These are phyloP conservation scores for Serendipita vermifera DNA, from an alignment of 768 basidiomycete genomes.

Conservation along the genomic window DNA sequence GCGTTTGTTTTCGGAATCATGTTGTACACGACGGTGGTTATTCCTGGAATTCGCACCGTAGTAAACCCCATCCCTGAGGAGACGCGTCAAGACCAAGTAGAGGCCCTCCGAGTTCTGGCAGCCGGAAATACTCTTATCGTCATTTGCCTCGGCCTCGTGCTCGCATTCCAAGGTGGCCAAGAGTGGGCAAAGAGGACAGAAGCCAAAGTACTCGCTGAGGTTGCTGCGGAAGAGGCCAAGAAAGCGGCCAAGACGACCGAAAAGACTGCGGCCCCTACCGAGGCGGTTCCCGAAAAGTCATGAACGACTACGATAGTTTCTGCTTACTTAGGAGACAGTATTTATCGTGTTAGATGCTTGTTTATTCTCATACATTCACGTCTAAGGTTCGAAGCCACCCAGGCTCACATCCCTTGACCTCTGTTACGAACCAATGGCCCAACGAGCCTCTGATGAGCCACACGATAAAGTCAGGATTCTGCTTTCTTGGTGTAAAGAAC, in stretches of 20 bases:
- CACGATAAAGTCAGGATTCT: conserved; percentile 7
- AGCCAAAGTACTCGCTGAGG: conserved; percentile 28
- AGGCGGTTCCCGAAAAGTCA: conserved; percentile 2
- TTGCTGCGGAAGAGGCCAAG: conserved; percentile 27
- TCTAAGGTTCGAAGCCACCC: background rate
- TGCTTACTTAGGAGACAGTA: background rate
- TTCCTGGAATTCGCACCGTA: conserved; percentile 66
- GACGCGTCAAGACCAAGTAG: conserved; percentile 50
- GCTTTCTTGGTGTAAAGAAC: conserved; percentile 18
- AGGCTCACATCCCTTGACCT: background rate
- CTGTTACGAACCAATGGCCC: background rate
- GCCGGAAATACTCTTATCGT: conserved; percentile 83
- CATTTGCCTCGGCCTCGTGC: conserved; percentile 47
- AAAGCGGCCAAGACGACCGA: conserved; percentile 17
- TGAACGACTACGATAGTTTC: background rate
- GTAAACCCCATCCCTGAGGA: conserved; percentile 46
- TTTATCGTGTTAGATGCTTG: background rate
- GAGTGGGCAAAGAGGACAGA: conserved; percentile 65
- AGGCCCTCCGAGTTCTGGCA: conserved; percentile 67
- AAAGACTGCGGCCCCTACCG: conserved; percentile 10
- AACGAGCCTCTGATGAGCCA: conserved; percentile 8
- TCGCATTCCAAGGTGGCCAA: conserved; percentile 67
- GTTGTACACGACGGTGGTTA: conserved; percentile 70
- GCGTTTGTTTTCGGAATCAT: conserved; percentile 63
- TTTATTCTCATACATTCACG: background rate